Evolutionary conservation across 1,139 yeast species (phyloP), one percentile per base, ranked within the genome.

Genomic region (Meyerozyma athensensis): DNA sequence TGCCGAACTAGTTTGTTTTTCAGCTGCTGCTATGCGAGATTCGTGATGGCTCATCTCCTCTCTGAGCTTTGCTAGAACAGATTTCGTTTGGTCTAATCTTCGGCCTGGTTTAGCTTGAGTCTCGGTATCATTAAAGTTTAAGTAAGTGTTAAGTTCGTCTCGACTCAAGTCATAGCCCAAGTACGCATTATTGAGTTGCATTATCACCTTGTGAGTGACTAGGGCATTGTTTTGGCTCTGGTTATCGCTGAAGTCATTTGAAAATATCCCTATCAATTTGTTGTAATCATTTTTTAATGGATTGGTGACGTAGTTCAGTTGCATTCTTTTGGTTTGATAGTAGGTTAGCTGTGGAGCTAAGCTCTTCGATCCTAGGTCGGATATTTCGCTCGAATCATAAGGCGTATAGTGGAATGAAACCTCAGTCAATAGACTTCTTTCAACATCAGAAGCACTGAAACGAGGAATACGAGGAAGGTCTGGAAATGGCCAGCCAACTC

Each of bases 351-450:
- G 63, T 40, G 54, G 32, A 7, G 12, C 36, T 16, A 41, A 41
- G 18, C 19, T 21, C 34, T 32, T 32, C 7, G 20, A 13, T 2
- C 3, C 12, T 9, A 20, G 3, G 7, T 28, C 32, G 2, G 20
- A 18, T 7, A 28, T 20, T 19, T 70, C 77, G 12, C 64, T 61
- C 28, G 75, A 56, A 44, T 74, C 79, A 43, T 74, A 72, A 5
- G 78, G 76, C 12, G 79, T 74, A 49, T 73, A 75, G 48, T 73
- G 79, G 52, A 69, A 81, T 41, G 74, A 79, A 2, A 86, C 95
- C 53, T 87, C 96, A 0, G 92, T 83, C 36, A 86, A 62, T 40
- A 87, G 61, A 0, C 94, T 81, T 46, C 79, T 73, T 54, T 86
- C 96, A 16, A 87, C 95, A 56, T 86, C 96, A 43, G 68, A 64